Evolutionary conservation across 2,329 filamentous ascomycete species (phyloP), one percentile per base, ranked within the genome.

Genomic region (Aureobasidium namibiae): DNA sequence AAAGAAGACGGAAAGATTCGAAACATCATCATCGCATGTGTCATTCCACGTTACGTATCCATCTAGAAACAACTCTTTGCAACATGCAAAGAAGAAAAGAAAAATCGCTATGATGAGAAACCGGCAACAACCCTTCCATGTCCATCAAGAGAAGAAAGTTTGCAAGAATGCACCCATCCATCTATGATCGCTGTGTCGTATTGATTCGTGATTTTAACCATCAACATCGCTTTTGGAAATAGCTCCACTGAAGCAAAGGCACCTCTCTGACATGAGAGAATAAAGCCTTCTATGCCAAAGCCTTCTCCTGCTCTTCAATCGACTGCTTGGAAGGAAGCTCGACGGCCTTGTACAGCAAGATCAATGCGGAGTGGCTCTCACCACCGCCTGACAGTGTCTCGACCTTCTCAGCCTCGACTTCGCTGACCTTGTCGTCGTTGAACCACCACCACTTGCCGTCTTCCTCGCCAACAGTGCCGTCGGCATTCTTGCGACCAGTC

Each of bases 391-490:
- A 83, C 54, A 99, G 81, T 3, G 86, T 88, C 70, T 92, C 89
- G 65, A 99, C 95, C 78, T 95, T 94, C 67, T 97, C 92, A 26
- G 84, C 79, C 16, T 90, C 85, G 29, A 99, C 94, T 77, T 99
- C 94, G 14, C 88, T 85, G 34, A 99, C 94, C 77, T 91, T 95
- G 71, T 99, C 92, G 68, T 99, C 94, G 73, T 99, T 97, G 81
- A 99, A 99, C 92, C 94, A 99, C 92, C 94, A 99, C 94, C 94
- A 99, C 68, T 91, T 96, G 66, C 89, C 91, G 69, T 95, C 90
- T 70, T 95, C 90, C 68, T 88, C 85, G 57, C 83, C 84, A 67
- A 84, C 79, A 77, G 90, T 89, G 65, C 89, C 90, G 68, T 85
- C 84, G 16, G 86, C 80, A 66, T 95, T 88, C 60, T 90, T 76